Conservation (phyloP, 352 stramenopile species). For the Globisporangium irregulare region DNA sequence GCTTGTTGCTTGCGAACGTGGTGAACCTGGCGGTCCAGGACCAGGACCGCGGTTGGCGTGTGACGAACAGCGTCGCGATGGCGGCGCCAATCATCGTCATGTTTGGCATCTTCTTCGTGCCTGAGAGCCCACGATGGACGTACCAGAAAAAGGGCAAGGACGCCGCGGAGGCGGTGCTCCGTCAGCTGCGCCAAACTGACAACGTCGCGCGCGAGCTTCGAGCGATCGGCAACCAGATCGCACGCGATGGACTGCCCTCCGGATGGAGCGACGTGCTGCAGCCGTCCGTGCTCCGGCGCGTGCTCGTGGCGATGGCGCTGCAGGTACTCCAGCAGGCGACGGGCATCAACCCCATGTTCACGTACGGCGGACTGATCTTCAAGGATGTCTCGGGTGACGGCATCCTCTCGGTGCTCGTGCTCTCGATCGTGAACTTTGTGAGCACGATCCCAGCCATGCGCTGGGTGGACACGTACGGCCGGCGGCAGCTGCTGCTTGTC, state of each 20-base stretch:
- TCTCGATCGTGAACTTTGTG: slow-evolving; percentile 38
- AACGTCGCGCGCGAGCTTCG: slow-evolving; percentile 18
- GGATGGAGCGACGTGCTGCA: slow-evolving; percentile 27
- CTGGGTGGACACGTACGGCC: slow-evolving; percentile 42
- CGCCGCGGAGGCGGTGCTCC: slow-evolving; percentile 15
- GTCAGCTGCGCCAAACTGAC: slow-evolving; percentile 20
- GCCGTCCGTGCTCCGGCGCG: slow-evolving; percentile 18
- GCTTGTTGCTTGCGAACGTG: slow-evolving; percentile 17
- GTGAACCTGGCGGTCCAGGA: slow-evolving; percentile 28
- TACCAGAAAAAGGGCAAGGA: slow-evolving; percentile 29
- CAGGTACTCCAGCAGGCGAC: slow-evolving; percentile 43
- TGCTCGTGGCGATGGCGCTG: slow-evolving; percentile 35
- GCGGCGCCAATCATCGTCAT: slow-evolving; percentile 38
- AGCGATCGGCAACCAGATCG: background rate
- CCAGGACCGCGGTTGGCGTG: slow-evolving; percentile 29
- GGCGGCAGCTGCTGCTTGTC: slow-evolving; percentile 38
- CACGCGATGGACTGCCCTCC: background rate
- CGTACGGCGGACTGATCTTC: slow-evolving; percentile 32
- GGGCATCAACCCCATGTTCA: slow-evolving; percentile 46
- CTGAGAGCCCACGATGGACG: slow-evolving; percentile 44
- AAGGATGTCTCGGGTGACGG: slow-evolving; percentile 37
- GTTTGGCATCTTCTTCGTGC: slow-evolving; percentile 40
- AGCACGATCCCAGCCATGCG: slow-evolving; percentile 45
- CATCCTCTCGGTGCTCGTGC: slow-evolving; percentile 20
- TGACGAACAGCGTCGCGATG: slow-evolving; percentile 26